Percentiles rank a stretch among this genome's conserved stretches.
phyloP scores from a whole-genome alignment of 768 basidiomycete genomes.

The Suillus fuscotomentosus region DNA sequence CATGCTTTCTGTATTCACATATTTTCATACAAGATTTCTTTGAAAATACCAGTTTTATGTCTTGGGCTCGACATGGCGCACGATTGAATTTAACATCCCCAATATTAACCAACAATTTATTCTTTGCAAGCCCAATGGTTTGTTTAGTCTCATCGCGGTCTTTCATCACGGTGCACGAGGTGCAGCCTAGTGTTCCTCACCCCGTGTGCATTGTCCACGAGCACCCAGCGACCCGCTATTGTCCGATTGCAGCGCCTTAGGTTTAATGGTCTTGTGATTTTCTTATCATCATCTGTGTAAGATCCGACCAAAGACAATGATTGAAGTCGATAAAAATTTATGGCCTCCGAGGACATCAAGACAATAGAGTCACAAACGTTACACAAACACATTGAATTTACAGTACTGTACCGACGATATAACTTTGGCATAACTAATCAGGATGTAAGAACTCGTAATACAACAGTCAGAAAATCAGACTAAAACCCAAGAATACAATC shows the following conservation, averaged over 20 bases:
- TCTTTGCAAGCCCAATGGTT: neutral
- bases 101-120: neutral
- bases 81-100: neutral
- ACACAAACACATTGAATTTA: neutral
- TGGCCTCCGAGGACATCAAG: neutral
- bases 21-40: neutral
- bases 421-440: slow-evolving; percentile 1
- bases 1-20: neutral
- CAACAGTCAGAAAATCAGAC: neutral
- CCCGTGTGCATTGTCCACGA: neutral
- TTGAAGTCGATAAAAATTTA: neutral
- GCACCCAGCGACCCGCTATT: neutral
- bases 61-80: neutral
- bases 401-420: neutral
- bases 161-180: neutral
- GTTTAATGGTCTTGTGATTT: neutral
- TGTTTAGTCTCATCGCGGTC: slow-evolving; percentile 1
- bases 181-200: neutral
- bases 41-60: neutral
- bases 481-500: neutral
- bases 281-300: neutral
- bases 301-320: neutral
- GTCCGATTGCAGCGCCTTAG: neutral
- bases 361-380: neutral
- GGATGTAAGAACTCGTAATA: neutral